Evolutionary conservation across 1,139 yeast genomes (phyloP), one percentile per base, ranked within the genome.

Genomic region (Blastobotrys niveus): DNA sequence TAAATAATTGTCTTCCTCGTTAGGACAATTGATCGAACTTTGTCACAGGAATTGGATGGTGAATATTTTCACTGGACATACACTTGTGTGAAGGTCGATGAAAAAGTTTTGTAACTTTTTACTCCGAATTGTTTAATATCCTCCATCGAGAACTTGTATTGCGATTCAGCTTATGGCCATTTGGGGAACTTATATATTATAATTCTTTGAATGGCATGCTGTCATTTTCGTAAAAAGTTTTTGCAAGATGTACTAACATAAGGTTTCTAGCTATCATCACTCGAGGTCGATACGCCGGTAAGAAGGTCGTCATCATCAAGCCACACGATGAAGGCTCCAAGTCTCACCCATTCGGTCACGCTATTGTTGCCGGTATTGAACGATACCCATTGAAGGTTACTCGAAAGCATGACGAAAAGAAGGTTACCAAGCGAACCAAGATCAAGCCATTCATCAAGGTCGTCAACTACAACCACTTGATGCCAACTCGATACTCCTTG

Each of bases 221-320:
- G 42, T 38, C 37, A 14, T 32, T 32, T 6, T 25, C 24, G 24
- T 12, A 21, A 30, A 31, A 20, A 10, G 15, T 8, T 25, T n/a
- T n/a, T n/a, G n/a, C 5, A 14, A 19, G 18, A 10, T 22, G n/a
- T 27, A 32, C 40, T 39, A 40, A 57, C 59, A 57, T 52, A 50
- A 52, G 40, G 45, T 12, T 26, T 47, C 50, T 68, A 85, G 97
- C 98, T 79, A 89, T 91, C 77, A 89, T 91, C 73, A 95, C 91
- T 76, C 93, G 97, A 76, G 99, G 99, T 72, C 93, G 98, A 80
- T 91, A 81, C 86, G 99, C 99, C 73, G 99, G 99, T 81, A 91
- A 89, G 87, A 93, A 93, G 85, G 98, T 93, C 63, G 98, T 93
- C 73, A 88, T 93, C 73, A 91, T 93, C 72, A 88, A 87, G 77